A percentile compares a stretch with the other conserved stretches of the same genome.
These are phyloP conservation scores for Phellopilus nigrolimitatus DNA, from an alignment of 1,284 basidiomycete genomes.

Conservation along the genomic window DNA sequence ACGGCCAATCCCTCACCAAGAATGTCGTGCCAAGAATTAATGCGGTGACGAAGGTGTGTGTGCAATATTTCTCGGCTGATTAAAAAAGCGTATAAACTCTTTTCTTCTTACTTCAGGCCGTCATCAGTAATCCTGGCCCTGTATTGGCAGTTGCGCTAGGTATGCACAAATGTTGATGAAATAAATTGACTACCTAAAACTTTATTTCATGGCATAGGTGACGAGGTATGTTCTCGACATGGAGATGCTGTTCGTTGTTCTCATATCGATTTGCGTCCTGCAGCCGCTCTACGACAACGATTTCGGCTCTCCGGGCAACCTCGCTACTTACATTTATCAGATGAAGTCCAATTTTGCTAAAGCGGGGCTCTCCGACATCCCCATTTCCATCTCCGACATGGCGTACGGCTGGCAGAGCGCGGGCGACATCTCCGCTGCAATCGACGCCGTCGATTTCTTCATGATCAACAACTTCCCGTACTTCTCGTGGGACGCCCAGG, in stretches of 20 bases:
- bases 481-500: slow-evolving; percentile 9
- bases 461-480: slow-evolving; percentile 20
- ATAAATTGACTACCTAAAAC: neutral
- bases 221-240: neutral
- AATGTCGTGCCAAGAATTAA: slow-evolving; percentile 15
- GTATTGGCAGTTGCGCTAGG: slow-evolving; percentile 17
- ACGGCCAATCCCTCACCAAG: slow-evolving; percentile 8
- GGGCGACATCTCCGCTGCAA: slow-evolving; percentile 7
- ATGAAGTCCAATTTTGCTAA: slow-evolving; percentile 15
- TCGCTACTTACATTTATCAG: slow-evolving; percentile 13
- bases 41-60: slow-evolving; percentile 14
- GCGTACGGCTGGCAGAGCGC: slow-evolving; percentile 17
- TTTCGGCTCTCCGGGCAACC: slow-evolving; percentile 11
- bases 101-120: neutral
- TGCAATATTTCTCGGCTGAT: neutral
- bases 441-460: slow-evolving; percentile 15
- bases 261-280: neutral
- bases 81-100: no score
- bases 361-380: slow-evolving; percentile 14
- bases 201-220: neutral
- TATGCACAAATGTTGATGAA: neutral
- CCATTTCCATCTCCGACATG: slow-evolving; percentile 17
- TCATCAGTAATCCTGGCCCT: slow-evolving; percentile 12
- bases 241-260: neutral
- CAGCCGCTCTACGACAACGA: slow-evolving; percentile 19